A percentile compares a stretch with the other conserved stretches of the same genome.
phyloP scores from a whole-genome alignment of 2,329 filamentous ascomycete genomes.

The Paraphaeosphaeria sporulosa region DNA sequence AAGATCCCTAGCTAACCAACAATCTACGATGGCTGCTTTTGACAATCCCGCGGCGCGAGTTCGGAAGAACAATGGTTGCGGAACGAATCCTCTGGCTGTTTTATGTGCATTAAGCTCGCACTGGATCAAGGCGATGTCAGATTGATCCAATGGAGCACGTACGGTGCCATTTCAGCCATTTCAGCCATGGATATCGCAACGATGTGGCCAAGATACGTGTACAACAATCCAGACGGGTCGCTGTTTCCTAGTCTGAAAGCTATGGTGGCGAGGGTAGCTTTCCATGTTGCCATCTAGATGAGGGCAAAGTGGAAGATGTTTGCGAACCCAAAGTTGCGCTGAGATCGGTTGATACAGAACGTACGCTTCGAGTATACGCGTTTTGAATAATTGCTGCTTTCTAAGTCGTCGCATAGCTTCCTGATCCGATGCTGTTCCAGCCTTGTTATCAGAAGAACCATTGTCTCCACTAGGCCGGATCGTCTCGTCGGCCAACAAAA shows the following conservation, averaged over 20 bases:
- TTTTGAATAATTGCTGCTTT: slow-evolving; percentile 5
- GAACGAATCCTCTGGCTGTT: slow-evolving; percentile 17
- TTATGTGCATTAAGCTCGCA: neutral
- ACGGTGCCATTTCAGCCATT: slow-evolving; percentile 45
- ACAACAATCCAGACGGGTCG: slow-evolving; percentile 41
- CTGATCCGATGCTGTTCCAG: slow-evolving; percentile 3
- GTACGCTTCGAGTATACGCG: neutral
- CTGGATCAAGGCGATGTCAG: neutral
- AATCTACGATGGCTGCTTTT: slow-evolving; percentile 50
- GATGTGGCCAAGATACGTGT: slow-evolving; percentile 33
- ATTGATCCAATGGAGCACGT: neutral
- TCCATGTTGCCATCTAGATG: slow-evolving; percentile 31
- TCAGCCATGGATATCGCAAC: slow-evolving; percentile 34
- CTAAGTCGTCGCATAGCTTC: slow-evolving; percentile 3
- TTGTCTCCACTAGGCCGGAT: neutral
- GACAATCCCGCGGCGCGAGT: slow-evolving; percentile 46
- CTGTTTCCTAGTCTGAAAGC: slow-evolving; percentile 31
- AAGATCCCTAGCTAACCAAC: slow-evolving; percentile 53
- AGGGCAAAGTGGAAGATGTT: slow-evolving; percentile 28
- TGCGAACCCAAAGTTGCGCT: slow-evolving; percentile 21
- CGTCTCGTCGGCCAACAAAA: neutral
- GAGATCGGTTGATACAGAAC: slow-evolving; percentile 15
- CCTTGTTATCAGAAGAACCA: neutral
- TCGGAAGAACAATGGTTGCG: slow-evolving; percentile 29
- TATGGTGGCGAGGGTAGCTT: slow-evolving; percentile 22